phyloP scores from a whole-genome alignment of 257 asterid species.

The Datura wrightii region DNA sequence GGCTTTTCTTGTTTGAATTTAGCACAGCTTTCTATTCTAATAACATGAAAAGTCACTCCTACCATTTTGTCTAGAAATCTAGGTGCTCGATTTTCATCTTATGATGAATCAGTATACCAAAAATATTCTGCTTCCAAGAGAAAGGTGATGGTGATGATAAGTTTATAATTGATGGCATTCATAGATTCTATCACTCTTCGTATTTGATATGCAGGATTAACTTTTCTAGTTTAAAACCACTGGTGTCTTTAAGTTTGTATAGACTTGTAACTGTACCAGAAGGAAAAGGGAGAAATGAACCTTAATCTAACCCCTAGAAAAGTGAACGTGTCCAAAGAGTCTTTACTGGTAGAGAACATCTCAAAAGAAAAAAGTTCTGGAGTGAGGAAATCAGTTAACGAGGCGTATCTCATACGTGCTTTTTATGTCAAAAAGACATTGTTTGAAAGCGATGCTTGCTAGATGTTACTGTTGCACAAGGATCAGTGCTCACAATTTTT shows the following conservation, averaged over 20 bases:
- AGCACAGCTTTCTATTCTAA: not conserved
- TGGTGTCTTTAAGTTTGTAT: not conserved
- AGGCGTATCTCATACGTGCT: not conserved
- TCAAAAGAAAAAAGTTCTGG: not conserved
- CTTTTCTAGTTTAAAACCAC: not conserved
- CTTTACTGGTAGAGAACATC: not conserved
- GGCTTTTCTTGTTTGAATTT: not conserved
- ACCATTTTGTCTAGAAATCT: not conserved
- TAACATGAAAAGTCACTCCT: not conserved
- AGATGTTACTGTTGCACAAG: not conserved
- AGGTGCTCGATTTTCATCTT: not conserved
- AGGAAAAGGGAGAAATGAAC: not conserved
- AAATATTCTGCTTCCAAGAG: not conserved
- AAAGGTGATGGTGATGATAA: not conserved
- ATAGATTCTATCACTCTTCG: not conserved
- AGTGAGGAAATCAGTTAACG: not conserved
- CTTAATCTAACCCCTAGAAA: not conserved
- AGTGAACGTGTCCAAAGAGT: conserved; percentile 7
- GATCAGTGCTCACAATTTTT: not conserved
- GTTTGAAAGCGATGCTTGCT: not conserved
- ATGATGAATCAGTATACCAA: not conserved
- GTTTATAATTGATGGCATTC: not conserved
- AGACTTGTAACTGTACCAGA: not conserved
- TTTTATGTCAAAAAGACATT: not conserved
- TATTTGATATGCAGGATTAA: not conserved